Evolutionary conservation across 495 filamentous ascomycete genomes (phyloP), one percentile per base, ranked within the genome.

Genomic region (Lasiosphaeriaceae sp.): DNA sequence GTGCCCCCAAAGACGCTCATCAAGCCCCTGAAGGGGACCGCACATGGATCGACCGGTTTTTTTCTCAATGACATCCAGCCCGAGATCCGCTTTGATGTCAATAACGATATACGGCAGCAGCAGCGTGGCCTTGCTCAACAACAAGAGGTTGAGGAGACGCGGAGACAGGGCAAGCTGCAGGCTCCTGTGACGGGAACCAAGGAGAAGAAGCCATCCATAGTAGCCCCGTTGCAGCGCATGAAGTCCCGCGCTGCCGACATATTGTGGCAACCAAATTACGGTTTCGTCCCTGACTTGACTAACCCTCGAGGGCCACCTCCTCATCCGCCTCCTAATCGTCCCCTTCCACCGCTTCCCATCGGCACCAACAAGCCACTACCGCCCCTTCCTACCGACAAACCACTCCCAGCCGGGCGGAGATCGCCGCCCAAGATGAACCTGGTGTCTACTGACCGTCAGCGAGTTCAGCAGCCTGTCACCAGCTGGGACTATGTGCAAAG

Each of bases 291-390:
- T 37, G 34, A 1, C 39, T 14, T 5, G 39, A 0, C 39, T 43
- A 6, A 17, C 9, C 5, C 14, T 43, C 39, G 5, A 12, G 14
- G 50, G 21, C 54, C 59, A 52, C 37, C 45, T 52, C 35, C 46
- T 23, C 17, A 11, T 29, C 53, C 52, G 41, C 31, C 50, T 49
- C 56, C 48, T 49, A 57, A 52, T 54, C 47, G 50, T 52, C 54
- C 49, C 51, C 54, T 17, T 20, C 23, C 51, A 37, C 54, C 49
- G 21, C 50, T 37, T 46, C 58, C 54, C 14, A 14, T 43, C 39
- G 39, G n/a, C 0, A 6, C 9, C 16, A 2, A 43, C 39, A 14
- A 2, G 14, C 39, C 14, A 43, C 14, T 2, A 17, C 39, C 26
- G 3, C 26, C 26, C 3, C 26, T 31, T 31, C 26, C 26, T 9